Conservation (phyloP, 2,329 filamentous ascomycete genomes). For the Cylindrodendrum hubeiense region DNA sequence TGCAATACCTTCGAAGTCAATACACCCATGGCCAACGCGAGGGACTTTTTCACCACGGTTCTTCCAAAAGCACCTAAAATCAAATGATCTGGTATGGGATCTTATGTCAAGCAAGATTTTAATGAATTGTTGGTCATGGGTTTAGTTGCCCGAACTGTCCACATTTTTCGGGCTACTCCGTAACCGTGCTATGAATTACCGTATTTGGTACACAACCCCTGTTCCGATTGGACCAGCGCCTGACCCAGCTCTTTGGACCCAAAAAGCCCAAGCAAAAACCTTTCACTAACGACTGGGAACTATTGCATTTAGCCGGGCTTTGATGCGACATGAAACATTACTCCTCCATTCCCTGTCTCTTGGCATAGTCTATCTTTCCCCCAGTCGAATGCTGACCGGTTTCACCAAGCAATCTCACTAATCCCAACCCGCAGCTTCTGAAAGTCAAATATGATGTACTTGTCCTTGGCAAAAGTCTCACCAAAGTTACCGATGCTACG, state of each 20-base stretch:
- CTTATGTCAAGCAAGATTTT: not conserved
- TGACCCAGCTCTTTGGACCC: not conserved
- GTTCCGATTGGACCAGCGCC: not conserved
- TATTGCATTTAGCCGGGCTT: not conserved
- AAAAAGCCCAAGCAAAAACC: not conserved
- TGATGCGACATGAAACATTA: constrained; percentile 4
- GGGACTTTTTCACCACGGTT: too few species aligned
- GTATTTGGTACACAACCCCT: not conserved
- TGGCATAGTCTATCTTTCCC: not conserved
- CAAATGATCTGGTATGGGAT: not conserved
- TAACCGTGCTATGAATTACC: not conserved
- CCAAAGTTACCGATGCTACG: constrained; percentile 23
- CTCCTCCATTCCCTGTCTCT: not conserved
- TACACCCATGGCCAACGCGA: not conserved
- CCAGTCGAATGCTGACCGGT: too few species aligned
- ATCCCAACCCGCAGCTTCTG: constrained; percentile 21
- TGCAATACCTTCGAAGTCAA: not conserved
- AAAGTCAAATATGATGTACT: constrained; percentile 23
- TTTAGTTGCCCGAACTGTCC: not conserved
- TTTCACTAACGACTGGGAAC: not conserved
- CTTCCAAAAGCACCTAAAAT: not conserved
- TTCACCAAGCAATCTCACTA: constrained; percentile 20
- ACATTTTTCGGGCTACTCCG: not conserved
- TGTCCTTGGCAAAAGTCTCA: constrained; percentile 25
- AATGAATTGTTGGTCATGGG: not conserved